phyloP scores from a whole-genome alignment of 2,329 filamentous ascomycete species.

The Chaetomium sp. region DNA sequence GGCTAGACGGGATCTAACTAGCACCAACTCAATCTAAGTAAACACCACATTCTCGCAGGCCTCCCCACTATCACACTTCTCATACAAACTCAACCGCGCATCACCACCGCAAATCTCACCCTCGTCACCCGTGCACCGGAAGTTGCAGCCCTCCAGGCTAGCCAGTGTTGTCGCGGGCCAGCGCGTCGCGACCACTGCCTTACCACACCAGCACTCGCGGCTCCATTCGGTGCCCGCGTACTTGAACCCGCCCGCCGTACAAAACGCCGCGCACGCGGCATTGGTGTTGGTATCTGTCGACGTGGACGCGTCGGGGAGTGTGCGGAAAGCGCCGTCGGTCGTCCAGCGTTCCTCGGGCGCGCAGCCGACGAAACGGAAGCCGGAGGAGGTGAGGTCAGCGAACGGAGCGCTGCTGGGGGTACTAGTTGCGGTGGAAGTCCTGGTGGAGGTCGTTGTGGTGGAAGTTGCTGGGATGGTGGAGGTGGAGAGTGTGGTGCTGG shows the following conservation, averaged over 20 bases:
- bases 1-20: no score
- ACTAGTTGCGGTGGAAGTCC: conserved; percentile 2
- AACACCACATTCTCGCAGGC: conserved; percentile 23
- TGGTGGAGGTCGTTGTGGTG: conserved; percentile 8
- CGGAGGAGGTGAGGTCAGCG: conserved; percentile 21
- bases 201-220: conserved; percentile 26
- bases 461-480: conserved; percentile 10
- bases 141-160: conserved; percentile 17
- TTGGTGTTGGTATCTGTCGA: conserved; percentile 21
- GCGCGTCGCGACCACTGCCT: conserved; percentile 17
- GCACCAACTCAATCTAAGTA: not conserved
- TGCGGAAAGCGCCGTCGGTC: conserved; percentile 23
- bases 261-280: conserved; percentile 19
- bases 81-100: conserved; percentile 23
- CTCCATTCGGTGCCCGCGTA: conserved; percentile 22
- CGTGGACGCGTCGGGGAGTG: conserved; percentile 15
- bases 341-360: conserved; percentile 24
- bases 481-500: conserved; percentile 12
- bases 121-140: conserved; percentile 16
- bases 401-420: conserved; percentile 7
- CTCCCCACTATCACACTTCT: conserved; percentile 17
- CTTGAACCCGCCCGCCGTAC: conserved; percentile 12
- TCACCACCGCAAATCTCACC: conserved; percentile 21
- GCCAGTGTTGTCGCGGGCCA: conserved; percentile 19
- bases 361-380: conserved; percentile 26